A percentile compares a stretch with the other conserved stretches of the same genome.
Conservation (phyloP, 2,329 filamentous ascomycete species). For the Fusarium sp. region DNA sequence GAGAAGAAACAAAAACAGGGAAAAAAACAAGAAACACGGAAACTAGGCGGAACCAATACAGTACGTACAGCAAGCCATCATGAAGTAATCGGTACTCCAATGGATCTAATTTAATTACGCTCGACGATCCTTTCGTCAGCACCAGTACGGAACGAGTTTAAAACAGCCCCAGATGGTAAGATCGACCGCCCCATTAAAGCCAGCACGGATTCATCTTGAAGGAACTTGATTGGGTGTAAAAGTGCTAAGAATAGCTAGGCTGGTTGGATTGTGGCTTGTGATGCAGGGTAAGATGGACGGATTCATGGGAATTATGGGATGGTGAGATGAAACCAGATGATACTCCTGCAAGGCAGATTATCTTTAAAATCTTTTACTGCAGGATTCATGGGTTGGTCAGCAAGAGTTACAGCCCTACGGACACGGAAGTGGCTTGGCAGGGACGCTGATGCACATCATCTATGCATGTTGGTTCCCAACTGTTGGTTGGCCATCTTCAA, state of each 20-base stretch:
- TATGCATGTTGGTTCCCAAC: neutral
- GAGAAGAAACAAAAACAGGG: constrained; percentile 4
- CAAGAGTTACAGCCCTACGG: constrained; percentile 2
- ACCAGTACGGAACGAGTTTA: constrained; percentile 7
- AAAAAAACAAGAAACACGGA: neutral
- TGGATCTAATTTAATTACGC: constrained; percentile 16
- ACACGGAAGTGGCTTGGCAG: constrained; percentile 1
- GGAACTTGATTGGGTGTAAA: constrained; percentile 3
- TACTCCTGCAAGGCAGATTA: neutral
- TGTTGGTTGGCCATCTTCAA: neutral
- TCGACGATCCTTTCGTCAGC: constrained; percentile 28
- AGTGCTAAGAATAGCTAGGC: constrained; percentile 26
- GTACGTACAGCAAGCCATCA: neutral
- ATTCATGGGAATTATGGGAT: neutral
- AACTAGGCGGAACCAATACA: neutral
- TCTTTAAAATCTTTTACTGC: neutral
- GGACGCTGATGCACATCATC: neutral
- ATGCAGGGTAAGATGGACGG: neutral
- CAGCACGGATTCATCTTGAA: neutral
- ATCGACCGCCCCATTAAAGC: constrained; percentile 17
- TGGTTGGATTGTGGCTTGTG: constrained; percentile 4
- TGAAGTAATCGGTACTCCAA: neutral
- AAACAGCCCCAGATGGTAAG: neutral
- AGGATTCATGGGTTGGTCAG: no score
- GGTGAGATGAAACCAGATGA: neutral